Evolutionary conservation across 805 yeast species (phyloP).

Genomic region (Saccharomycopsis microspora): DNA sequence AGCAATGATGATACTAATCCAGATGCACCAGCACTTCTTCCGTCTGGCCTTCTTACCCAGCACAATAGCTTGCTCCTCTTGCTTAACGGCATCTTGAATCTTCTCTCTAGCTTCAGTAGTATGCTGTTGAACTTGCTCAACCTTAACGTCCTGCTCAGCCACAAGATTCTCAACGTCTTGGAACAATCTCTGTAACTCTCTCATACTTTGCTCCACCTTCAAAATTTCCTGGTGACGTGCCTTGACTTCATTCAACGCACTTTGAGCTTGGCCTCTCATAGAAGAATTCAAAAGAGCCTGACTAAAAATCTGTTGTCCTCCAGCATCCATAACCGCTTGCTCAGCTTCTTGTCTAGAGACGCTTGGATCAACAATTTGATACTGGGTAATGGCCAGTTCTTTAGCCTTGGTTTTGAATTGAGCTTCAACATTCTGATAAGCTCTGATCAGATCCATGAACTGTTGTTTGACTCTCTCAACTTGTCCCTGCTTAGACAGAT

Average conservation of each 20-base stretch:
- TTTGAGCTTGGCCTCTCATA: conserved; percentile 89
- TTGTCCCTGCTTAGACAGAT: conserved; percentile 77
- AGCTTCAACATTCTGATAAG: conserved; percentile 77
- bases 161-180: conserved; percentile 95
- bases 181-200: conserved; percentile 88
- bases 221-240: conserved; percentile 90
- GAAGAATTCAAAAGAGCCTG: conserved; percentile 82
- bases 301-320: conserved; percentile 85
- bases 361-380: conserved; percentile 77
- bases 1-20: conserved; percentile 48
- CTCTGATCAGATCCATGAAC: conserved; percentile 79
- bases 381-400: conserved; percentile 87
- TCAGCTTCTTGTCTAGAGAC: conserved; percentile 77
- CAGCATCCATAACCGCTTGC: conserved; percentile 74
- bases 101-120: conserved; percentile 78
- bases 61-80: conserved; percentile 81
- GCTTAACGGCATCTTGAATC: conserved; percentile 89
- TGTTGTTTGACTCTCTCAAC: conserved; percentile 80
- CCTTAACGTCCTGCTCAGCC: conserved; percentile 85
- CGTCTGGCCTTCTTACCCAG: conserved; percentile 84
- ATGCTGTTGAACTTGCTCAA: conserved; percentile 73
- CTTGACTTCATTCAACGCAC: conserved; percentile 92
- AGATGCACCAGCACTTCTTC: conserved; percentile 78
- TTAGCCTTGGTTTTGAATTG: conserved; percentile 75
- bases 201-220: conserved; percentile 90